Percentiles rank a stretch among this genome's conserved stretches.
Conservation (phyloP, 1,139 yeast genomes). For the Zygosaccharomyces pseudobailii region DNA sequence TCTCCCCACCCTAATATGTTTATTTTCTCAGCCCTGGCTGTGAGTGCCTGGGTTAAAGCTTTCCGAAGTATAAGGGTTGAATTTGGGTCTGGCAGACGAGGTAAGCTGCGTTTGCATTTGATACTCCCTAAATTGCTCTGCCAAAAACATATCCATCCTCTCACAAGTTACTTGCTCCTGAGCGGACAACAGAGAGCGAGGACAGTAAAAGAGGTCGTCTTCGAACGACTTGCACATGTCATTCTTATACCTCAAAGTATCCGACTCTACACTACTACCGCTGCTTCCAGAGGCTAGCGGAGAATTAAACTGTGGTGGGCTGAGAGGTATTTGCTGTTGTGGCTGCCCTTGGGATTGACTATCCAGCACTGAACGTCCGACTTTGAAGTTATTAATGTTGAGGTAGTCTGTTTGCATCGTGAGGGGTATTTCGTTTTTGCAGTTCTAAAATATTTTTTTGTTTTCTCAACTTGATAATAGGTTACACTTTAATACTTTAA, state of each 20-base stretch:
- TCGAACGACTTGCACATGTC: conserved; percentile 27
- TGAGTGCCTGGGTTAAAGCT: conserved; percentile 25
- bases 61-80: conserved; percentile 36
- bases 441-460: not conserved
- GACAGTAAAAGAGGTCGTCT: conserved; percentile 31
- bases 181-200: conserved; percentile 22
- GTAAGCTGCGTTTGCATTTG: conserved; percentile 16
- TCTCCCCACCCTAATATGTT: not conserved
- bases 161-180: conserved; percentile 24
- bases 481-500: not conserved
- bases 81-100: conserved; percentile 16
- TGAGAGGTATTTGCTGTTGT: conserved; percentile 9
- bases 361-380: conserved; percentile 1
- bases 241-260: conserved; percentile 20
- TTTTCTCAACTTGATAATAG: not conserved
- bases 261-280: conserved; percentile 13
- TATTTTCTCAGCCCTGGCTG: conserved; percentile 1
- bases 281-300: conserved; percentile 13
- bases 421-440: conserved; percentile 5
- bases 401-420: conserved; percentile 10
- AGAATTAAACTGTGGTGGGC: conserved; percentile 11
- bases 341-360: conserved; percentile 5
- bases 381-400: conserved; percentile 4
- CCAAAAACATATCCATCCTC: conserved; percentile 21
- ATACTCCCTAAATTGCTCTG: conserved; percentile 15